Base-by-base conservation (phyloP, 2,329 filamentous ascomycete genomes). In the Xylariaceae sp. region DNA sequence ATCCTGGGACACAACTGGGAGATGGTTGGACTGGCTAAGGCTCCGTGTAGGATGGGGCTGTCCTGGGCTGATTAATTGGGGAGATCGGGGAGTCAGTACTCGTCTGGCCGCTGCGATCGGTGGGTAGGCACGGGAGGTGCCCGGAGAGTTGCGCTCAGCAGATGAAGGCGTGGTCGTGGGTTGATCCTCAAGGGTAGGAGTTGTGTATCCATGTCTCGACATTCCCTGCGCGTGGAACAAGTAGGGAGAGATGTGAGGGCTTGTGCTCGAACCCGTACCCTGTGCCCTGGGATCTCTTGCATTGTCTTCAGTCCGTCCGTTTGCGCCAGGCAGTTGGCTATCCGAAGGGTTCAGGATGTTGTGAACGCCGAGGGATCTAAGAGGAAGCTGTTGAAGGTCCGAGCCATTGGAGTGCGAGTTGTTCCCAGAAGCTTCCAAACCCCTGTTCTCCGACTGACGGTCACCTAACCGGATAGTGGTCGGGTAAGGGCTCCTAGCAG, bases 51-150 rank as follows among this genome's bases (percentile, higher is more conserved):
- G 60, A 23, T 68, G 61, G 53, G 71, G 70, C 13, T 74, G 71
- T 37, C 77, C 77, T 10, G 82, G 67, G 65, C 81, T 84, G 15
- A 78, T 74, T 30, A 80, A 76, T 62, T 83, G 79, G 47, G 84
- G 83, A 8, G 85, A 86, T 63, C 79, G 77, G 0, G 85, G 82
- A 9, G 81, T 85, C 61, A 85, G 68, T n/a, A 83, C 78, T 39
- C 79, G 78, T 63, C 83, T 75, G 57, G 73, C 53, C 55, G 66
- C 66, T 57, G 68, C 71, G 23, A 73, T 62, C 4, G 70, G 64
- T 1, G 70, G 66, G 56, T 71, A 71, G 23, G 71, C 68, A 23
- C 73, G 72, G 23, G 55, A 44, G 8, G 64, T 58, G 8, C 66
- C 64, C 6, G 74, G 73, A 13, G 74, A 75, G 35, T 65, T 69